Conservation (phyloP, 1,284 basidiomycete species). For the Moesziomyces antarcticus region DNA sequence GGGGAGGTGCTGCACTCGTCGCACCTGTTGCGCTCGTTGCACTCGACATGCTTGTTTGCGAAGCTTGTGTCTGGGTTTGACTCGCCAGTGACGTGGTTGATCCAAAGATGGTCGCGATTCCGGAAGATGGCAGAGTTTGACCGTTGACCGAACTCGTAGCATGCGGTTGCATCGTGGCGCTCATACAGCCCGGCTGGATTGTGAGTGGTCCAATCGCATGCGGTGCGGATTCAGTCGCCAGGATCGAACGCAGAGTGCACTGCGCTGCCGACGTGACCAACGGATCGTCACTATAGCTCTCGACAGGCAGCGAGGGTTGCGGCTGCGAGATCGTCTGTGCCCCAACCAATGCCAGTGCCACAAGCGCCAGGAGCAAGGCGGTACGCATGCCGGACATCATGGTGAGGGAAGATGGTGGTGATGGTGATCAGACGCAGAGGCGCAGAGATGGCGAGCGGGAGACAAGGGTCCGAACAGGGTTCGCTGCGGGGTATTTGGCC, state of each 20-base stretch:
- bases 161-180: conserved; percentile 15
- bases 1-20: background rate
- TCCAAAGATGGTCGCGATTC: conserved; percentile 32
- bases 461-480: background rate
- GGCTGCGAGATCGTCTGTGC: conserved; percentile 25
- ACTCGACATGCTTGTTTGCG: background rate
- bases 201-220: conserved; percentile 40
- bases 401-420: background rate
- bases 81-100: background rate
- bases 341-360: background rate
- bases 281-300: conserved; percentile 29
- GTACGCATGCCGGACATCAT: background rate
- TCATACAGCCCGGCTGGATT: conserved; percentile 12
- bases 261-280: conserved; percentile 13
- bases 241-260: conserved; percentile 25
- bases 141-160: conserved; percentile 16
- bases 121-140: conserved; percentile 33
- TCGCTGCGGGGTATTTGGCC: background rate
- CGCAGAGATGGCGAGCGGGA: background rate
- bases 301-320: conserved; percentile 19
- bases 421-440: background rate
- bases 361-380: background rate
- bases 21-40: conserved; percentile 2
- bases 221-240: conserved; percentile 12
- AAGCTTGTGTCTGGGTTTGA: background rate